Evolutionary conservation across 2,329 filamentous ascomycete genomes (phyloP).

Genomic region (Thermochaetoides dissita): DNA sequence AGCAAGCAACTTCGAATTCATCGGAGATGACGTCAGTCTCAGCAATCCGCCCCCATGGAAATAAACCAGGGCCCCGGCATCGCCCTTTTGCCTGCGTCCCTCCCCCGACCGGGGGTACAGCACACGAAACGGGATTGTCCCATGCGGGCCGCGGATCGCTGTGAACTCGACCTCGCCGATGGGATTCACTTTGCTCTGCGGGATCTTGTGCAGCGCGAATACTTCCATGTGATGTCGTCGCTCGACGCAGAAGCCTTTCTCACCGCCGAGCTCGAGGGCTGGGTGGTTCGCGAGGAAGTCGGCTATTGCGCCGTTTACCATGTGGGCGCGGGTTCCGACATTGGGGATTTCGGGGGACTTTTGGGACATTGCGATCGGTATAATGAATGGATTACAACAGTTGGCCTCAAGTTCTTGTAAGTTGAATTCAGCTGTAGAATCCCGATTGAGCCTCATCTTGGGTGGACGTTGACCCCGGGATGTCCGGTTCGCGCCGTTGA

Average conservation of each 20-base stretch:
- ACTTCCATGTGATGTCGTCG: constrained; percentile 5
- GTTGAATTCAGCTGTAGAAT: no score
- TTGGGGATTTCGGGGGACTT: not conserved
- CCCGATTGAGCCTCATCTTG: no score
- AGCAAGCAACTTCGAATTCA: constrained; percentile 10
- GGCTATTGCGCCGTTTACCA: constrained; percentile 2
- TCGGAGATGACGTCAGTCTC: constrained; percentile 6
- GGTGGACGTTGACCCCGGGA: no score
- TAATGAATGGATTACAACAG: not conserved
- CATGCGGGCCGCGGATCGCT: constrained; percentile 8
- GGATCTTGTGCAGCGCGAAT: constrained; percentile 4
- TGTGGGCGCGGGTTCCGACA: constrained; percentile 5
- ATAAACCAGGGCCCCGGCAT: constrained; percentile 7
- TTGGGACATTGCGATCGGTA: not conserved
- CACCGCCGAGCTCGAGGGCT: constrained; percentile 7
- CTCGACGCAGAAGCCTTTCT: constrained; percentile 3
- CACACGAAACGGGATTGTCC: constrained; percentile 7
- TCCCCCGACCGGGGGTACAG: constrained; percentile 4
- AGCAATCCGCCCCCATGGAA: constrained; percentile 8
- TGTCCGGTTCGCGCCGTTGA: no score
- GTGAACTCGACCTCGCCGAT: constrained; percentile 8
- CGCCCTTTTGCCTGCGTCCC: not conserved
- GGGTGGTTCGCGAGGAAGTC: constrained; percentile 7
- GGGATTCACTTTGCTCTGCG: constrained; percentile 1
- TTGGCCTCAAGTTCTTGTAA: not conserved